phyloP scores from a whole-genome alignment of 108 stramenopile species.

The Parmales sp. region DNA sequence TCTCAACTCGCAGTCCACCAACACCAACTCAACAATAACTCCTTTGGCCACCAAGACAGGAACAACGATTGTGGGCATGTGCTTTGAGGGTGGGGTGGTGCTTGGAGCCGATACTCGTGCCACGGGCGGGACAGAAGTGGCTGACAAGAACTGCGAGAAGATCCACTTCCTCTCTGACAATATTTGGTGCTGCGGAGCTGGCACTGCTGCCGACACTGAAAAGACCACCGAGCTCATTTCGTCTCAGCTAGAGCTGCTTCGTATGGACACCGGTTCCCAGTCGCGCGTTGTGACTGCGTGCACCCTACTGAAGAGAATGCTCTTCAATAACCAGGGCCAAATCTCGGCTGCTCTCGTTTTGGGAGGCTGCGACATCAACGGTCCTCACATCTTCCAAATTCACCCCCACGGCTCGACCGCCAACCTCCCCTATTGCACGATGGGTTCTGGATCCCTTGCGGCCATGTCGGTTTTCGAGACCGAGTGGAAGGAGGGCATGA shows the following conservation, averaged over 20 bases:
- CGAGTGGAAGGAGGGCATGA: constrained; percentile 71
- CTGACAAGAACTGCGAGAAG: constrained; percentile 98
- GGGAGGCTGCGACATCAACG: constrained; percentile 86
- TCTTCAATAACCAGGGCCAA: constrained; percentile 95
- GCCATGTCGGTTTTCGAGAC: constrained; percentile 96
- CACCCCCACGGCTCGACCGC: constrained; percentile 92
- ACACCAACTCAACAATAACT: constrained; percentile 12
- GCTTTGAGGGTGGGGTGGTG: constrained; percentile 50
- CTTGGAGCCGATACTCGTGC: constrained; percentile 67
- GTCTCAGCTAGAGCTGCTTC: constrained; percentile 83
- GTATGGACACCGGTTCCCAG: constrained; percentile 66
- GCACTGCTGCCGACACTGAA: constrained; percentile 97
- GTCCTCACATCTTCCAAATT: constrained; percentile 91
- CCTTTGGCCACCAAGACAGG: constrained; percentile 31
- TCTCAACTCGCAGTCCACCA: constrained; percentile 16
- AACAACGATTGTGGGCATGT: constrained; percentile 40
- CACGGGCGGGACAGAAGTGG: constrained; percentile 84
- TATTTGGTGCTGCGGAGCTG: constrained; percentile 98
- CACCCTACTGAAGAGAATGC: constrained; percentile 84
- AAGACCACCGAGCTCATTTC: constrained; percentile 89
- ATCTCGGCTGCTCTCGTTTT: constrained; percentile 86
- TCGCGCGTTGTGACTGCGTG: constrained; percentile 91
- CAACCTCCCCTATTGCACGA: constrained; percentile 92
- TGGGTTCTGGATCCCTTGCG: constrained; percentile 94
- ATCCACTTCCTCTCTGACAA: constrained; percentile 98